Percentiles rank a stretch among this genome's conserved stretches.
Evolutionary conservation across 208 protist genomes (phyloP).

Genomic region (Angomonas ambiguus): DNA sequence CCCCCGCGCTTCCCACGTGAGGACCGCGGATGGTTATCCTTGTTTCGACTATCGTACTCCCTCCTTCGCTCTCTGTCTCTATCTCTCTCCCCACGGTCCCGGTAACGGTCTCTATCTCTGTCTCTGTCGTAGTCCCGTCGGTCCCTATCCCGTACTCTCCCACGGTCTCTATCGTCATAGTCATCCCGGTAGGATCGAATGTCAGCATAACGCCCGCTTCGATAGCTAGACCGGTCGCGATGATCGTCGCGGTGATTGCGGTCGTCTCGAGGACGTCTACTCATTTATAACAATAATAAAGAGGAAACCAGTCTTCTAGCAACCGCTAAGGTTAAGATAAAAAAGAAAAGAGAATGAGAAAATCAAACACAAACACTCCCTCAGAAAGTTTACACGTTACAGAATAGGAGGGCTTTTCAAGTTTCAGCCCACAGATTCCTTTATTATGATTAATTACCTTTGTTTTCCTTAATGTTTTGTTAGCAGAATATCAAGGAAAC

Average conservation of each 20-base stretch:
- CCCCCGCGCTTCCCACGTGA: neutral
- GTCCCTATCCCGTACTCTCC: conserved; percentile 1
- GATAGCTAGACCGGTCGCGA: conserved; percentile 1
- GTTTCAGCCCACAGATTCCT: too few species aligned
- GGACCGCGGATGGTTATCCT: neutral
- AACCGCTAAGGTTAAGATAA: neutral
- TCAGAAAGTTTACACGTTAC: neutral
- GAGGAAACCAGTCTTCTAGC: neutral
- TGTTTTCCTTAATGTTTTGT: too few species aligned
- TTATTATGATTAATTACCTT: too few species aligned
- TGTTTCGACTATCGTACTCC: conserved; percentile 1
- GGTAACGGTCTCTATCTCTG: conserved; percentile 16
- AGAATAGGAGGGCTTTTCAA: too few species aligned
- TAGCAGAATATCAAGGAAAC: too few species aligned
- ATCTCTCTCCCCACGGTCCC: conserved; percentile 6
- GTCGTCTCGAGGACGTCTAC: conserved; percentile 1
- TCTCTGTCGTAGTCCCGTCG: neutral
- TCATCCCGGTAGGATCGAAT: conserved; percentile 13
- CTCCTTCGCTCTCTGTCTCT: conserved; percentile 10
- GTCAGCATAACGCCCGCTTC: neutral
- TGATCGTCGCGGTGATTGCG: neutral
- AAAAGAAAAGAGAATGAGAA: conserved; percentile 14
- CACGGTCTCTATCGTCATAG: neutral
- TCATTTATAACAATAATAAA: neutral
- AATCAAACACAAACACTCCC: neutral